A percentile compares a stretch with the other conserved stretches of the same genome.
Evolutionary conservation across 768 basidiomycete genomes (phyloP).

Genomic region (Trametopsis cervina): DNA sequence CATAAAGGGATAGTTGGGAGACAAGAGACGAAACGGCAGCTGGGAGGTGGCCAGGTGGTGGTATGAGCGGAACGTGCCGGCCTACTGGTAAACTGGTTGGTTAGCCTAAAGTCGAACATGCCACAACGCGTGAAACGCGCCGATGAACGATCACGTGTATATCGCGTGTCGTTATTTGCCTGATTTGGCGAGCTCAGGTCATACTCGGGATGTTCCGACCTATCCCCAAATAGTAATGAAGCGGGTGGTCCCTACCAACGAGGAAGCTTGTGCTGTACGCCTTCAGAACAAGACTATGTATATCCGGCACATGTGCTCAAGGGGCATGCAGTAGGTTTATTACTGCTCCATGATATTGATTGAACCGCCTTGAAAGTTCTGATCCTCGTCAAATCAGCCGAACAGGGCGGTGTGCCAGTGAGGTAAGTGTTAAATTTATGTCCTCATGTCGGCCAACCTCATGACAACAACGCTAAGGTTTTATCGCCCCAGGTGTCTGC

Average conservation of each 20-base stretch:
- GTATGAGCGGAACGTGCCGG: background rate
- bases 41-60: background rate
- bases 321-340: background rate
- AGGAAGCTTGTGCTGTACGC: background rate
- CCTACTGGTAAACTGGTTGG: background rate
- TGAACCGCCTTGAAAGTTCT: background rate
- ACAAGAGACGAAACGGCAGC: no score
- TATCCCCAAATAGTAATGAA: background rate
- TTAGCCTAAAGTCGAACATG: conserved; percentile 3
- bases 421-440: no score
- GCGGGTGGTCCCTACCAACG: background rate
- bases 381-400: no score
- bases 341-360: background rate
- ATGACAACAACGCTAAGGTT: no score
- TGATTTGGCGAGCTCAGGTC: background rate
- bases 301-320: background rate
- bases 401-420: no score
- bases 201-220: background rate
- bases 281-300: background rate
- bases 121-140: conserved; percentile 1
- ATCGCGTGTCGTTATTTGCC: conserved; percentile 6
- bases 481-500: no score
- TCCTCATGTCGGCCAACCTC: no score
- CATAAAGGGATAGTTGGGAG: no score
- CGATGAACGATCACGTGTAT: conserved; percentile 15